A percentile compares a stretch with the other conserved stretches of the same genome.
phyloP scores from a whole-genome alignment of 176 grass and related monocot genomes.

The Puccinellia tenuiflora region DNA sequence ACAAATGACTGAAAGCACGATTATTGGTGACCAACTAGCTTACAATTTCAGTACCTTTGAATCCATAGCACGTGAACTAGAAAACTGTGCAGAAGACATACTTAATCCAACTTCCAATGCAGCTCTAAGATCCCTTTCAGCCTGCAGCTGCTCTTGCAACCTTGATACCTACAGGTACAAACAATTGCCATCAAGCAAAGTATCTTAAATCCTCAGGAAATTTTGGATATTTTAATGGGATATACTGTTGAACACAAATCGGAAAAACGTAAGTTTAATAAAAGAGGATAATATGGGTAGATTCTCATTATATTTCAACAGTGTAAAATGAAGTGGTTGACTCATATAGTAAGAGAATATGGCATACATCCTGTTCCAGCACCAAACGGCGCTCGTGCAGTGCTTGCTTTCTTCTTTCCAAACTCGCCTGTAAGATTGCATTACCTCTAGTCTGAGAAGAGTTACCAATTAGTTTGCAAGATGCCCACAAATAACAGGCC shows the following conservation, averaged over 20 bases:
- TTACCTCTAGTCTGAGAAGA: constrained; percentile 90
- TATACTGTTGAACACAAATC: not conserved
- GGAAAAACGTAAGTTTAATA: not conserved
- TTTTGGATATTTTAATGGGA: not conserved
- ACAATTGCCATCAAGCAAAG: constrained; percentile 19
- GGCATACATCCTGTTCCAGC: constrained; percentile 96
- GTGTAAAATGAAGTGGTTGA: not conserved
- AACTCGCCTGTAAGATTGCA: constrained; percentile 95
- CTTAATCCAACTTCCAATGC: constrained; percentile 96
- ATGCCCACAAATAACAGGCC: constrained; percentile 7
- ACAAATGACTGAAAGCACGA: not conserved
- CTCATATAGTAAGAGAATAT: constrained; percentile 23
- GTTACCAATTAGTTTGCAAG: constrained; percentile 37
- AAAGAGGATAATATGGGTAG: not conserved
- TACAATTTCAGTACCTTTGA: constrained; percentile 59
- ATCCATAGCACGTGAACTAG: constrained; percentile 68
- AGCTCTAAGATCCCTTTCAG: constrained; percentile 97
- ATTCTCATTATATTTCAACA: constrained; percentile 19
- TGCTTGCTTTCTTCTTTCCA: constrained; percentile 99
- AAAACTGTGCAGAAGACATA: constrained; percentile 90
- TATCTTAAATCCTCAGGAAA: not conserved
- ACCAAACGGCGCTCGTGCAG: constrained; percentile 88
- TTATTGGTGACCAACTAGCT: not conserved
- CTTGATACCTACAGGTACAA: constrained; percentile 71
- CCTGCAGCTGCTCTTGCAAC: constrained; percentile 95